Base-by-base conservation (phyloP, 257 asterid genomes). In the Galeopsis tetrahit region DNA sequence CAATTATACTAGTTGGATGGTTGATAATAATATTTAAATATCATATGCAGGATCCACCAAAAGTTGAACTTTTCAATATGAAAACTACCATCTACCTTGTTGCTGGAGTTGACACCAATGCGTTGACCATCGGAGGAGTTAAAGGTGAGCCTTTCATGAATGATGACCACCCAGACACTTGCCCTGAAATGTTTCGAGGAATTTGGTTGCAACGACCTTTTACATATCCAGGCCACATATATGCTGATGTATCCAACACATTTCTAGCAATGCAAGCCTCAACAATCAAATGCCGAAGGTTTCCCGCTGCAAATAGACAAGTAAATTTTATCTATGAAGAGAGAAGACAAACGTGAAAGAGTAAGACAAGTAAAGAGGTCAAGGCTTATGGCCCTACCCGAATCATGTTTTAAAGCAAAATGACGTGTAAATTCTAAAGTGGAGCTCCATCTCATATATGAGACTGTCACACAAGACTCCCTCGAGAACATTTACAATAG, bases 231-330 rank as follows among this genome's bases (percentile, higher is more conserved):
- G 97, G 96, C 98, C 99, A 95, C 78, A 79, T 62, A 83, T 95
- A 95, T 55, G 99, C 93, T 42, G 97, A 90, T 46, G 96, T 92
- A 70, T 92, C 97, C 90, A 95, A 79, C 68, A 95, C 73, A 80
- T 92, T 85, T 81, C 99, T 86, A 63, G 99, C 98, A 79, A 95
- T 90, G 81, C 99, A 95, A 66, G 96, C 97, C 84, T 95, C 99
- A 36, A 92, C 96, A 78, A 95, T 87, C 78, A 95, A 80, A 85
- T 95, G 98, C 77, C 86, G 81, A 79, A 95, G 85, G 78, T 87
- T 88, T 73, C 99, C 99, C 82, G 92, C 99, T 85, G 85, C 63
- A 77, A 61, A 78, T 72, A 69, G 32, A 63, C 49, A 34, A 43
- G 43, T 9, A 52, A 73, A 62, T 72, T 15, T 72, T 52, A 66